Evolutionary conservation across 331 rosid genomes (phyloP).

Genomic region (Phaseolus coccineus): DNA sequence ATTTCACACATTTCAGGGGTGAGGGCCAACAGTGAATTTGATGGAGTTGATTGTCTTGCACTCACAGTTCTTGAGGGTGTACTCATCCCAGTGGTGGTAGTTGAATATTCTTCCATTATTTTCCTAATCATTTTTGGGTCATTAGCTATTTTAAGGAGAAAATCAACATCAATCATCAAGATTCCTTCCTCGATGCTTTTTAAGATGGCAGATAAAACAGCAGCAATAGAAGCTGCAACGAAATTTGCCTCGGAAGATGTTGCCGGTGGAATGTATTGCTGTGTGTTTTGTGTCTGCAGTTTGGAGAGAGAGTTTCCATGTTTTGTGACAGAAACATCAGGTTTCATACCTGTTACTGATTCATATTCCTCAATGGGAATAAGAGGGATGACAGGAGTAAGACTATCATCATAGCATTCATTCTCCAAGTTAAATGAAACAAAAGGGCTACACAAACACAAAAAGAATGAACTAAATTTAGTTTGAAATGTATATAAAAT

Average conservation of each 20-base stretch:
- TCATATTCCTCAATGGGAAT: constrained; percentile 72
- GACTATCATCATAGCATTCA: constrained; percentile 60
- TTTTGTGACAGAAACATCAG: not conserved
- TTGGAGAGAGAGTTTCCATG: not conserved
- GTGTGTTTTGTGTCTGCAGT: too few species aligned
- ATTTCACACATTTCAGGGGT: too few species aligned
- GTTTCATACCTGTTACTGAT: not conserved
- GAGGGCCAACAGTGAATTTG: too few species aligned
- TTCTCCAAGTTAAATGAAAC: constrained; percentile 55
- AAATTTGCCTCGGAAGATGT: constrained; percentile 43
- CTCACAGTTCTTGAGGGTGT: too few species aligned
- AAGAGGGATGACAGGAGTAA: constrained; percentile 61
- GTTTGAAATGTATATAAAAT: not conserved
- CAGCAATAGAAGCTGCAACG: constrained; percentile 58
- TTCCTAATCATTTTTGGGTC: constrained; percentile 60
- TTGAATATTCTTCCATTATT: not conserved
- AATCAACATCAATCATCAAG: constrained; percentile 63
- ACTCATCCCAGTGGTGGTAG: too few species aligned
- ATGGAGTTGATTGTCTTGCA: too few species aligned
- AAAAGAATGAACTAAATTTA: constrained; percentile 6
- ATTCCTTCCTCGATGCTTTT: constrained; percentile 59
- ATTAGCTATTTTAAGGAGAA: constrained; percentile 61
- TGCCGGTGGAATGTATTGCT: too few species aligned
- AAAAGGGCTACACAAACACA: constrained; percentile 49
- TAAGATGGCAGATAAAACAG: constrained; percentile 54